Conservation (phyloP, 768 basidiomycete species). For the Jaapia argillacea region DNA sequence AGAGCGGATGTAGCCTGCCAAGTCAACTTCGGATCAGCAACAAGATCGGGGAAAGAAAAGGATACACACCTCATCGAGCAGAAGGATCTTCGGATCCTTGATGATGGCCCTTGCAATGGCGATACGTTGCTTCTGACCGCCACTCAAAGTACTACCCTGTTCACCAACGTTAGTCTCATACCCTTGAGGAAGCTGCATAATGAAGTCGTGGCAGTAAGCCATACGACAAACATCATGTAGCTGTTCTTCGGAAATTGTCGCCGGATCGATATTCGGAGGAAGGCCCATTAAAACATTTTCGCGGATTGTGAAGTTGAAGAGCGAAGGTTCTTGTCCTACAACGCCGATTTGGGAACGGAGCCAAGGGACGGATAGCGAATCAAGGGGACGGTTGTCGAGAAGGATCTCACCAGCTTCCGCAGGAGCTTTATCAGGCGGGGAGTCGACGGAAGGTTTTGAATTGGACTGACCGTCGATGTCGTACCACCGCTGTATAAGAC, state of each 20-base stretch:
- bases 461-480: no score
- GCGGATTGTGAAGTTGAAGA: conserved; percentile 56
- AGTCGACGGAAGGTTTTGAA: no score
- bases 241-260: no score
- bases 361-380: conserved; percentile 58
- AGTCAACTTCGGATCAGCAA: conserved; percentile 76
- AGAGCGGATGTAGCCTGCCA: conserved; percentile 90
- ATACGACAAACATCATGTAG: conserved; percentile 34
- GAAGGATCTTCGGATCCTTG: conserved; percentile 15
- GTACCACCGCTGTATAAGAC: conserved; percentile 78
- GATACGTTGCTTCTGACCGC: conserved; percentile 74
- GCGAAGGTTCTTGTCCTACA: conserved; percentile 76
- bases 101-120: conserved; percentile 35
- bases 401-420: conserved; percentile 60
- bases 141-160: conserved; percentile 81
- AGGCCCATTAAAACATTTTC: conserved; percentile 87
- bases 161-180: conserved; percentile 90
- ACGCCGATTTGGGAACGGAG: conserved; percentile 66
- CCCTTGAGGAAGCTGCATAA: conserved; percentile 34
- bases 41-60: conserved; percentile 90
- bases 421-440: no score
- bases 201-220: conserved; percentile 11
- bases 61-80: conserved; percentile 34
- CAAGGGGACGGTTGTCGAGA: no score
- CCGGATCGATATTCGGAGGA: conserved; percentile 80